Evolutionary conservation across 2,329 filamentous ascomycete species (phyloP).

Genomic region (Hysterium pulicare): DNA sequence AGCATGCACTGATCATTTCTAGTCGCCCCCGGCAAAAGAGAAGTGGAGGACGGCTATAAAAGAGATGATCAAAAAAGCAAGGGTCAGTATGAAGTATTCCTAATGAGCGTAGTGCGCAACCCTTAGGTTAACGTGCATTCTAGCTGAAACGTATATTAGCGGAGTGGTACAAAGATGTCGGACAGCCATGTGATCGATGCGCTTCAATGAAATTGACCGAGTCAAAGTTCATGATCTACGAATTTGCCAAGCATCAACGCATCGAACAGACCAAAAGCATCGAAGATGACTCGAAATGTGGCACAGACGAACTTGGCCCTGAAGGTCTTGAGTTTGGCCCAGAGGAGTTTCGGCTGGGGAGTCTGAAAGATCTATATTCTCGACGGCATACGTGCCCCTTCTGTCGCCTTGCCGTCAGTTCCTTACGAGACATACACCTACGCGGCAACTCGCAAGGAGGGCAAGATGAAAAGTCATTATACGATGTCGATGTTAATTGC

Average conservation of each 20-base stretch:
- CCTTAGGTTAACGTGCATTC: neutral
- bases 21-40: neutral
- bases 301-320: neutral
- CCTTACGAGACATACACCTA: neutral
- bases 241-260: constrained; percentile 3
- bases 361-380: neutral
- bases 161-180: neutral
- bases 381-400: neutral
- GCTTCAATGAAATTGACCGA: constrained; percentile 4
- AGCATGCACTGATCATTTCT: neutral
- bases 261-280: neutral
- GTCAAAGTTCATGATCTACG: constrained; percentile 4
- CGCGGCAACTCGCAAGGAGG: neutral
- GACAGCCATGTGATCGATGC: constrained; percentile 2
- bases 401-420: neutral
- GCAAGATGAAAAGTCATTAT: neutral
- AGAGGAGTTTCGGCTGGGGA: neutral
- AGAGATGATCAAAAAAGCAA: neutral
- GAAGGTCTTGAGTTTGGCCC: neutral
- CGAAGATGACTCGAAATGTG: neutral
- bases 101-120: neutral
- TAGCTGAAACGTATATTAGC: neutral
- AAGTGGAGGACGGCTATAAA: neutral
- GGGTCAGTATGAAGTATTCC: neutral
- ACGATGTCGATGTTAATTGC: neutral